Conservation (phyloP, 2,329 filamentous ascomycete species). For the Ophiostoma quercus region DNA sequence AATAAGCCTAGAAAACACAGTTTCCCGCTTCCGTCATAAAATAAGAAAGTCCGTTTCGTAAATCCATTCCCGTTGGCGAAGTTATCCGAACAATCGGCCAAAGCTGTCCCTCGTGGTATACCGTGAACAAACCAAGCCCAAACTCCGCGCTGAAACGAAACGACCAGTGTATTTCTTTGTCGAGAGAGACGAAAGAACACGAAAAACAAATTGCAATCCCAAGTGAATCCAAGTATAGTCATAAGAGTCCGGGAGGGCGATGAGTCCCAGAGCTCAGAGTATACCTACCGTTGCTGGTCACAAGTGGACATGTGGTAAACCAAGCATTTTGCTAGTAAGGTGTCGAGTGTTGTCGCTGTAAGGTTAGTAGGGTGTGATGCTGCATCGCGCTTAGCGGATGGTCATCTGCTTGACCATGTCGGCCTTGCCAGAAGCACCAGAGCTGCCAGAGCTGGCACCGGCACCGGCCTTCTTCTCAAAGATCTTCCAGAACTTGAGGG, state of each 20-base stretch:
- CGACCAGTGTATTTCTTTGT: conserved; percentile 30
- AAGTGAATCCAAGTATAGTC: conserved; percentile 26
- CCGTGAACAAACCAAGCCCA: conserved; percentile 33
- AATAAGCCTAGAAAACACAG: conserved; percentile 15
- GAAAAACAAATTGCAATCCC: conserved; percentile 22
- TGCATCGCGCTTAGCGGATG: conserved; percentile 58
- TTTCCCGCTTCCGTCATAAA: conserved; percentile 21
- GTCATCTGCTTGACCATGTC: conserved; percentile 94
- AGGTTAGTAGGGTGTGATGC: conserved; percentile 5
- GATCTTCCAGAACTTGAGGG: conserved; percentile 99
- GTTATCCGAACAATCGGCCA: conserved; percentile 20
- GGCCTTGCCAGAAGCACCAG: conserved; percentile 69
- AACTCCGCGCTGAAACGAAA: conserved; percentile 48
- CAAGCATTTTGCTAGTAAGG: conserved; percentile 21
- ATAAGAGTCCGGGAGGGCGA: background rate
- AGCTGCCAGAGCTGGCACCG: conserved; percentile 57
- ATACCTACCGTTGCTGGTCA: conserved; percentile 44
- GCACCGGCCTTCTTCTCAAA: conserved; percentile 95
- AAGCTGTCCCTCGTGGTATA: conserved; percentile 21
- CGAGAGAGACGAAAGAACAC: conserved; percentile 23
- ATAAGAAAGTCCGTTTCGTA: conserved; percentile 18
- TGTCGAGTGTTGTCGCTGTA: conserved; percentile 21
- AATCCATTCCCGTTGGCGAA: conserved; percentile 20
- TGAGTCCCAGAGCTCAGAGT: conserved; percentile 22
- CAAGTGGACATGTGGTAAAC: conserved; percentile 17